These are phyloP conservation scores for Ballota nigra DNA, from an alignment of 257 asterid species.

Conservation along the genomic window DNA sequence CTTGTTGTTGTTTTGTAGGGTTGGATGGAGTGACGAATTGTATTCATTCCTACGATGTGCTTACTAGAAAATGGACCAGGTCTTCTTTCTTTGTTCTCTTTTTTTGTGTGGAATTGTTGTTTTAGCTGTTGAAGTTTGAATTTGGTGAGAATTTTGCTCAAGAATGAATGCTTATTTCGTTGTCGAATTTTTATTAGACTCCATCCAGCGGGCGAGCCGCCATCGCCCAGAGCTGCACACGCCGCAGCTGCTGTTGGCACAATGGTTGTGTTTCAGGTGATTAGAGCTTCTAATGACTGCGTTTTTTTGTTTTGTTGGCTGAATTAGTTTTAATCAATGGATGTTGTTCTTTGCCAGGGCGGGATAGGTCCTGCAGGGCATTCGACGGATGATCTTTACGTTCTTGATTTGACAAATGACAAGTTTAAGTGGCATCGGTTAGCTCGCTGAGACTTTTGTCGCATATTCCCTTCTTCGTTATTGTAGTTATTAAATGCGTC, in stretches of 20 bases:
- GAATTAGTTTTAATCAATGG: conserved; percentile 2
- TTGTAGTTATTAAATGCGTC: background rate
- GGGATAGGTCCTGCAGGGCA: conserved; percentile 99
- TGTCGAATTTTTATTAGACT: conserved; percentile 46
- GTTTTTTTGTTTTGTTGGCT: background rate
- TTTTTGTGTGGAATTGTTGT: background rate
- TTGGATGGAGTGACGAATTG: conserved; percentile 93
- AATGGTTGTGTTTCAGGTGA: conserved; percentile 99
- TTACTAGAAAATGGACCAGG: conserved; percentile 98
- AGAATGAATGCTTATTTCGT: conserved; percentile 24
- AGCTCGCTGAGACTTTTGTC: conserved; percentile 26
- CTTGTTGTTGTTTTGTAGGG: conserved; percentile 46
- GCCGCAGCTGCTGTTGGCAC: conserved; percentile 98
- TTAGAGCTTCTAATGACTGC: conserved; percentile 15
- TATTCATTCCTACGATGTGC: conserved; percentile 85
- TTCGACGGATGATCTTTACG: conserved; percentile 90
- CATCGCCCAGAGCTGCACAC: conserved; percentile 99
- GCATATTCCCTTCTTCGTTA: conserved; percentile 10
- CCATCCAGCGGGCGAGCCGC: conserved; percentile 96
- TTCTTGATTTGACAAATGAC: conserved; percentile 92
- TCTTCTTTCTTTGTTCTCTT: conserved; percentile 12
- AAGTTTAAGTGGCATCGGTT: conserved; percentile 98
- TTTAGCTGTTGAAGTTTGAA: conserved; percentile 15
- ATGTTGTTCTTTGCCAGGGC: conserved; percentile 59
- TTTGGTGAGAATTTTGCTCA: conserved; percentile 18